phyloP scores from a whole-genome alignment of 495 filamentous ascomycete genomes.

The Penicillium nucicola region DNA sequence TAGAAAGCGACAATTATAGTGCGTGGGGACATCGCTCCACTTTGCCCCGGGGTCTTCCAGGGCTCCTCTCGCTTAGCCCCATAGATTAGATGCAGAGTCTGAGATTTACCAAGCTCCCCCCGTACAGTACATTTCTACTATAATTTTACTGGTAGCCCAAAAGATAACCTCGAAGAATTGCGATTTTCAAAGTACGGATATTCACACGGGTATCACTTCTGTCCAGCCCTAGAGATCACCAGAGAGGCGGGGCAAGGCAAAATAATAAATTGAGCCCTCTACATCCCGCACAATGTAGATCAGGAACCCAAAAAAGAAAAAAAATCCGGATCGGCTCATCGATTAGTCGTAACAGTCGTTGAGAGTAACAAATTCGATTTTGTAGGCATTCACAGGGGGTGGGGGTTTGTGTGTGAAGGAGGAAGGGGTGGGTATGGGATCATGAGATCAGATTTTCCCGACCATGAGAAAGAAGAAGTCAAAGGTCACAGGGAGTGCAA shows the following conservation, averaged over 20 bases:
- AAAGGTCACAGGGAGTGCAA: conserved; percentile 8
- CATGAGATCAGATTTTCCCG: neutral
- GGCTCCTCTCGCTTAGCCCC: conserved; percentile 4
- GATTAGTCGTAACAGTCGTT: conserved; percentile 5
- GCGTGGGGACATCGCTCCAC: neutral
- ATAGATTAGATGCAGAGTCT: neutral
- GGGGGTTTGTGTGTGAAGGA: too few species aligned
- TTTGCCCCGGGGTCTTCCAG: neutral
- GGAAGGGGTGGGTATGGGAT: neutral
- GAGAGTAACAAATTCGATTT: conserved; percentile 4
- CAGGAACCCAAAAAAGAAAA: neutral
- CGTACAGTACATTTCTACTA: too few species aligned
- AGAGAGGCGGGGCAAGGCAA: too few species aligned
- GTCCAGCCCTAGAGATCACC: too few species aligned
- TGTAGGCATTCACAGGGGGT: neutral
- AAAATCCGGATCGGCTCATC: conserved; percentile 5
- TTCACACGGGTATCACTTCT: too few species aligned
- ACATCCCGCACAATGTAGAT: neutral
- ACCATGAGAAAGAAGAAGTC: conserved; percentile 1
- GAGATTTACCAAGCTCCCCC: too few species aligned
- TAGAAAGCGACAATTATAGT: too few species aligned
- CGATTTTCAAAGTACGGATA: too few species aligned
- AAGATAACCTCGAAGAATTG: too few species aligned
- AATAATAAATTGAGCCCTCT: too few species aligned
- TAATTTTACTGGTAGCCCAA: too few species aligned